Evolutionary conservation across 495 filamentous ascomycete species (phyloP), one percentile per base, ranked within the genome.

Genomic region (Hypoxylon fragiforme): DNA sequence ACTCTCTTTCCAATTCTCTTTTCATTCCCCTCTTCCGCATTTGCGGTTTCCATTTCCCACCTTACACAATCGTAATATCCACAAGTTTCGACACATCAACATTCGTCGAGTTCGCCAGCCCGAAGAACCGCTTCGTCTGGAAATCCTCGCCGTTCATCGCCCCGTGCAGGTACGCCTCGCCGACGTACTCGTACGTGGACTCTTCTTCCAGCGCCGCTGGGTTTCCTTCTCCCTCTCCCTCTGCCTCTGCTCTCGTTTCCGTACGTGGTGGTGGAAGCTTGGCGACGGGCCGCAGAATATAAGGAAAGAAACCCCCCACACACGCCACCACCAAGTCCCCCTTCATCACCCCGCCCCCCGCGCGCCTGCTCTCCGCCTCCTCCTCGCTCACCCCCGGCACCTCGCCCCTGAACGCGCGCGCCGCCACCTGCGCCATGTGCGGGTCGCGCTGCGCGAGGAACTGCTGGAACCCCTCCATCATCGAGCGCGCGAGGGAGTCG

Each of bases 91-190:
- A 57, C 2, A 21, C 5, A 19, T 62, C 59, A 2, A 62, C 22
- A 4, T 13, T n/a, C n/a, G n/a, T 8, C 11, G 41, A 36, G 12
- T 22, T 31, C 31, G 20, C 38, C 18, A 26, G 31, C 20, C 41
- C 60, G 1, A 47, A 44, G 39, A 38, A 7, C 12, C 21, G 19
- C 1, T 4, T 31, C 2, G 19, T n/a, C 36, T 45, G 15, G 40
- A 62, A 57, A 9, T 62, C 58, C n/a, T 62, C 58, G 16, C 58
- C 62, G 8, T 64, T 32, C 50, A 64, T 64, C 2, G 63, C 35
- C n/a, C 45, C 52, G 43, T 65, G 64, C 0, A 63, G 21, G 15
- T 59, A 67, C 19, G 55, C 63, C 8, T 53, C 43, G 3, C 60
- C 62, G 12, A 67, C 42, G 14, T 42, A 64, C 44, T 60, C 50